These are phyloP conservation scores for Chytriomyces hyalinus DNA, from an alignment of 192 early-diverging fungal genomes.

Conservation along the genomic window DNA sequence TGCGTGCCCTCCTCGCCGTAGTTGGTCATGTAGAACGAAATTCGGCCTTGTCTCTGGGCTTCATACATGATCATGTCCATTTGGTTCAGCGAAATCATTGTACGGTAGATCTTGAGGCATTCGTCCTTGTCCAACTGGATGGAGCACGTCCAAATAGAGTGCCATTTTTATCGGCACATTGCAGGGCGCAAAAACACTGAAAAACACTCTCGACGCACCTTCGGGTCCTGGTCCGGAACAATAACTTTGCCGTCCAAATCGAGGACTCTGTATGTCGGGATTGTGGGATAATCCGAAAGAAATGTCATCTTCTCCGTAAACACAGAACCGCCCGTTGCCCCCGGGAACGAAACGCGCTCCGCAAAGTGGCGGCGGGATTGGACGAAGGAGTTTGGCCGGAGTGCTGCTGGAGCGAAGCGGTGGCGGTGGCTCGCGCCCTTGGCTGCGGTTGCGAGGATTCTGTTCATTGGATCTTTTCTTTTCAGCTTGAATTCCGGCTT, in stretches of 20 bases:
- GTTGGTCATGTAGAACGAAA: slow-evolving; percentile 99
- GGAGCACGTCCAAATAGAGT: background rate
- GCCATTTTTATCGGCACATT: background rate
- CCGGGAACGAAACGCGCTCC: slow-evolving; percentile 48
- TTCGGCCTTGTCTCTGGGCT: slow-evolving; percentile 97
- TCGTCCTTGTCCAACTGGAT: slow-evolving; percentile 75
- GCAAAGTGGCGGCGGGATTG: no score
- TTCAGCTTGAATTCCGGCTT: no score
- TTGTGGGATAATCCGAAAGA: slow-evolving; percentile 50
- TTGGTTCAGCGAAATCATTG: slow-evolving; percentile 87
- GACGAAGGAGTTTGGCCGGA: no score
- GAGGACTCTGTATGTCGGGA: slow-evolving; percentile 94
- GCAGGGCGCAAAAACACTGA: background rate
- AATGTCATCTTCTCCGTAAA: slow-evolving; percentile 59
- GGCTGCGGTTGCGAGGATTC: no score
- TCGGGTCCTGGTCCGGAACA: slow-evolving; percentile 69
- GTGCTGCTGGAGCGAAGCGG: no score
- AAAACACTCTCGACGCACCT: slow-evolving; percentile 44
- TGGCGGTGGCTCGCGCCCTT: no score
- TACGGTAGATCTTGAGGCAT: slow-evolving; percentile 81
- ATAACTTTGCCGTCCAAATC: slow-evolving; percentile 82
- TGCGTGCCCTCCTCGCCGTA: slow-evolving; percentile 96
- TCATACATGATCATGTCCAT: slow-evolving; percentile 98
- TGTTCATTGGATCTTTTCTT: no score
- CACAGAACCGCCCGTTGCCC: slow-evolving; percentile 48